A percentile compares a stretch with the other conserved stretches of the same genome.
Conservation (phyloP, 495 filamentous ascomycete genomes). For the Annulohypoxylon maeteangense region DNA sequence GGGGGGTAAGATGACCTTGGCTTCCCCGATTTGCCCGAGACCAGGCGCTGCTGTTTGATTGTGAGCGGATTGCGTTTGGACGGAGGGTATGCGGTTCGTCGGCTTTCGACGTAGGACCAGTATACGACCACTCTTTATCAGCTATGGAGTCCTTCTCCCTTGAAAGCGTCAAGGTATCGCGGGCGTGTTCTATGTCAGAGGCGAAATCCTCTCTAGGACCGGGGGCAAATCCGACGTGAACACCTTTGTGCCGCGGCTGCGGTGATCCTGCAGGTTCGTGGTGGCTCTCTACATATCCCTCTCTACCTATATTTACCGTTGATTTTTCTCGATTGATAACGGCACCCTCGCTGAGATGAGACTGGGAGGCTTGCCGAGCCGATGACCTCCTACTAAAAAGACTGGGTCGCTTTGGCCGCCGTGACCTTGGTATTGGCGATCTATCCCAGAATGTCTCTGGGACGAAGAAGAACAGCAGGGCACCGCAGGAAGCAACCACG, state of each 20-base stretch:
- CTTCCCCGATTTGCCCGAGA: slow-evolving; percentile 33
- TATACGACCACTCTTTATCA: background rate
- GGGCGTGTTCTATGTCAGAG: background rate
- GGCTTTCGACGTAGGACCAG: background rate
- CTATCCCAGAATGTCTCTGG: slow-evolving; percentile 98
- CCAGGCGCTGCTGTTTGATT: slow-evolving; percentile 20
- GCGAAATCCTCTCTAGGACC: slow-evolving; percentile 26
- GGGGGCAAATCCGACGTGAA: slow-evolving; percentile 68
- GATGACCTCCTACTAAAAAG: slow-evolving; percentile 58
- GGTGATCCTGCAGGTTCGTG: slow-evolving; percentile 17
- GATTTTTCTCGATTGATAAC: slow-evolving; percentile 12
- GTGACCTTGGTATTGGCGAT: slow-evolving; percentile 70
- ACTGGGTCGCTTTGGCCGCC: slow-evolving; percentile 48
- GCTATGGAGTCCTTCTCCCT: background rate
- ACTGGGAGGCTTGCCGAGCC: slow-evolving; percentile 30
- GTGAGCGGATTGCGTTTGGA: slow-evolving; percentile 24
- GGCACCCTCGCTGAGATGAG: slow-evolving; percentile 10
- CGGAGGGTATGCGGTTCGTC: slow-evolving; percentile 13
- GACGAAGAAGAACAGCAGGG: slow-evolving; percentile 86
- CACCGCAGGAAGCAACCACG: slow-evolving; percentile 77
- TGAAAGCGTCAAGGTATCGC: background rate
- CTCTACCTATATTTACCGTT: background rate
- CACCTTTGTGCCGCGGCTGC: slow-evolving; percentile 37
- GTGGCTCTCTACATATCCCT: slow-evolving; percentile 21
- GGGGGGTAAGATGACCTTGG: slow-evolving; percentile 34